Evolutionary conservation across 2,329 filamentous ascomycete species (phyloP), one percentile per base, ranked within the genome.

Genomic region (Fusarium setosum): DNA sequence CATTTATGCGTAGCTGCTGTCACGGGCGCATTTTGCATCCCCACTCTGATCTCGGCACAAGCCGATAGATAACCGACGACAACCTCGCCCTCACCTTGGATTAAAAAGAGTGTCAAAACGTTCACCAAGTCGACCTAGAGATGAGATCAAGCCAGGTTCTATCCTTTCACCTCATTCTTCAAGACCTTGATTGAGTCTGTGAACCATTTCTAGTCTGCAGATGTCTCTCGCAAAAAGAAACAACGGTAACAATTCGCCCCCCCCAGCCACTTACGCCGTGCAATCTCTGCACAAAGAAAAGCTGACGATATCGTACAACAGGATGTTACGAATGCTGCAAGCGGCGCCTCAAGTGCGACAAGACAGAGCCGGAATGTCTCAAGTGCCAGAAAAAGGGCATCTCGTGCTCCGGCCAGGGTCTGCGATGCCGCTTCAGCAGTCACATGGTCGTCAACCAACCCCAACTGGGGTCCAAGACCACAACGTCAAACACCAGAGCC

Each of bases 361-460:
- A 76, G 59, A 71, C 72, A 17, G 74, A 78, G 45, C 79, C 79
- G 2, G 68, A 74, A 54, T 81, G 79, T 56, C 61, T 69, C 18
- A 81, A 81, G 49, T 81, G 79, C 53, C 62, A 71, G 10, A 80
- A 80, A 54, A 76, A 75, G 31, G 74, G 74, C n/a, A 69, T 81
- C 17, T 65, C 72, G 8, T 81, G 79, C 62, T 80, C 79, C 1
- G 79, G 79, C 0, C 69, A 78, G 24, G 75, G 75, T 4, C 59
- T 76, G 6, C 71, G 76, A 9, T 79, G 77, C 42, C 75, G 76
- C 13, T 79, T 80, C 37, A 77, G 75, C 44, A 73, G 72, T 54
- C 58, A 77, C 65, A 63, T 75, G 73, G 58, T 44, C 15, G 29
- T 56, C 34, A 29, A 47, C 18, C 18, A 37, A 21, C 9, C 53